Base-by-base conservation (phyloP, 495 filamentous ascomycete species). In the Neurospora pannonica region DNA sequence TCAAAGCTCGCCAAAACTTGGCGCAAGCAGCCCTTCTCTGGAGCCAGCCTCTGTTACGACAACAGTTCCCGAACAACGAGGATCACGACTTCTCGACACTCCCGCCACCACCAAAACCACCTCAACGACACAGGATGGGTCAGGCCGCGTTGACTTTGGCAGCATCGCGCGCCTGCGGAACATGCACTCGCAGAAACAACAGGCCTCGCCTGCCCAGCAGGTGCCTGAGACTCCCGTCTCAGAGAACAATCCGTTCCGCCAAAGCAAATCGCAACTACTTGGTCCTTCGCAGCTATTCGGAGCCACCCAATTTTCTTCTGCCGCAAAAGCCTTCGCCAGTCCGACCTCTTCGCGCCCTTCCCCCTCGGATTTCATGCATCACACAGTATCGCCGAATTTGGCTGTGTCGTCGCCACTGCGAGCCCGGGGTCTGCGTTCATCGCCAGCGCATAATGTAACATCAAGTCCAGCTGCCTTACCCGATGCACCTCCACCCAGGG, bases 261-360 rank as follows among this genome's bases (percentile, higher is more conserved):
- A 83, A 40, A 75, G 77, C 24, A 79, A 75, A 9, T 79, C 79
- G 7, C 78, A 82, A 6, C 71, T 87, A 13, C 79, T 87, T 28
- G 76, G 79, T 1, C 76, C 81, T 19, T 86, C 85, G 17, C 85
- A 86, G 74, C 74, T 87, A 21, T 87, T 87, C 71, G 77, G 75
- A 7, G 79, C 81, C 37, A 87, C 85, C 0, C 85, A 85, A 72
- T 83, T 80, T 38, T 84, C 84, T 34, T 86, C 85, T 10, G 81
- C 80, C 13, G 69, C 83, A 15, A 85, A 83, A 70, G 54, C 54
- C 28, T 75, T 78, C 36, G 77, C 75, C 38, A 87, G 85, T 73
- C 85, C 85, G 17, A 86, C 85, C 19, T 86, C 85, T 5, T 87
- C 85, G 4, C 82, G 85, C 3, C 85, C 85, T 0, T 87, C 85